Evolutionary conservation across 139 green algal species (phyloP).

Genomic region (Coelastrella sp.): DNA sequence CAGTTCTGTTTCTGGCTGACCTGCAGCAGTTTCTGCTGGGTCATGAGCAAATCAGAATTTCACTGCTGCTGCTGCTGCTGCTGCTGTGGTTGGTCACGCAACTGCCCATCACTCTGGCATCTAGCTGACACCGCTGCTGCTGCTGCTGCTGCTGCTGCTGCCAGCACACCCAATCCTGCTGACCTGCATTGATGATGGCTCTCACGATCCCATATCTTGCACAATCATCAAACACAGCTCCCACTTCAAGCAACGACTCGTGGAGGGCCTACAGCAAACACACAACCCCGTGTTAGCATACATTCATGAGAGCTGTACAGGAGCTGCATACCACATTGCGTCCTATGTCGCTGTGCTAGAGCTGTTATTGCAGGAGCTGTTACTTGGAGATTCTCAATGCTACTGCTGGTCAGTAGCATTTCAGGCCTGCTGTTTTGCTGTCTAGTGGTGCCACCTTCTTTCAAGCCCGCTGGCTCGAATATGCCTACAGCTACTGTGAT

Average conservation of each 20-base stretch:
- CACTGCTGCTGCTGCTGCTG: background rate
- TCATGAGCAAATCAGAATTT: too few relatives aligned
- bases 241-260: slow-evolving; percentile 34
- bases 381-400: too few relatives aligned
- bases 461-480: too few relatives aligned
- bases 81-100: background rate
- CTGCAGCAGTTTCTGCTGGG: too few relatives aligned
- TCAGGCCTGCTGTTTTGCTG: too few relatives aligned
- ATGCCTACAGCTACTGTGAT: too few relatives aligned
- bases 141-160: background rate
- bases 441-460: too few relatives aligned
- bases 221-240: slow-evolving; percentile 26
- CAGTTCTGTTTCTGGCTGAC: background rate
- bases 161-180: background rate
- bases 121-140: background rate
- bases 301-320: background rate
- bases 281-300: background rate
- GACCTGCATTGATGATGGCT: slow-evolving; percentile 42
- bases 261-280: slow-evolving; percentile 22
- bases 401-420: too few relatives aligned
- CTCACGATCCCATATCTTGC: slow-evolving; percentile 35
- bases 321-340: background rate
- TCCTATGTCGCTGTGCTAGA: too few relatives aligned
- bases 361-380: too few relatives aligned
- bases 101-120: too few relatives aligned